phyloP scores from a whole-genome alignment of 768 basidiomycete species.

The Hortiboletus campestris region DNA sequence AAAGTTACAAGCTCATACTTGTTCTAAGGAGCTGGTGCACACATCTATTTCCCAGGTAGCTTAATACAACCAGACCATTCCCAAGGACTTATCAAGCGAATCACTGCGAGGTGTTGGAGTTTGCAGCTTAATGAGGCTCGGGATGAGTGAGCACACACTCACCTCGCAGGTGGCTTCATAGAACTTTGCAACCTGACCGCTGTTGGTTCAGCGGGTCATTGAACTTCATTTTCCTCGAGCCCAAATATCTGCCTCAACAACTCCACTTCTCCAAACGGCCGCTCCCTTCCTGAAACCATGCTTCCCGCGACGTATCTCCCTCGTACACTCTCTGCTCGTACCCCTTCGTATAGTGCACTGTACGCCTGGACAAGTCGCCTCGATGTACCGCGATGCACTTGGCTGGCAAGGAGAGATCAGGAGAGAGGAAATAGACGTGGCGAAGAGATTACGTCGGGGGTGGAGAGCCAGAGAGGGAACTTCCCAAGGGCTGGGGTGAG shows the following conservation, averaged over 20 bases:
- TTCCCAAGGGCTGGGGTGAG: slow-evolving; percentile 60
- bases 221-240: slow-evolving; percentile 44
- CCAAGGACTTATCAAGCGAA: no score
- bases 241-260: slow-evolving; percentile 79
- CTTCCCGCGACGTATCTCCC: slow-evolving; percentile 84
- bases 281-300: slow-evolving; percentile 77
- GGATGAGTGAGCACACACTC: no score
- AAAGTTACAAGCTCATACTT: no score
- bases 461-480: slow-evolving; percentile 86
- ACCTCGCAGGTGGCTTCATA: no score
- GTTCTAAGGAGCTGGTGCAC: no score
- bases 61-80: no score
- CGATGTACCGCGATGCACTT: slow-evolving; percentile 77
- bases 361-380: slow-evolving; percentile 69
- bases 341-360: slow-evolving; percentile 68
- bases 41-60: no score
- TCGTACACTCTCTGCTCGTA: slow-evolving; percentile 59
- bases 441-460: slow-evolving; percentile 76
- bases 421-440: slow-evolving; percentile 75
- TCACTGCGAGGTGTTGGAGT: no score
- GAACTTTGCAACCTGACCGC: no score
- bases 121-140: no score
- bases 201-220: no score
- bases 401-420: slow-evolving; percentile 58
- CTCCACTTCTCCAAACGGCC: slow-evolving; percentile 79